Percentiles rank a stretch among this genome's conserved stretches.
Evolutionary conservation across 2,329 filamentous ascomycete genomes (phyloP).

Genomic region (Pseudocercospora crystallina): DNA sequence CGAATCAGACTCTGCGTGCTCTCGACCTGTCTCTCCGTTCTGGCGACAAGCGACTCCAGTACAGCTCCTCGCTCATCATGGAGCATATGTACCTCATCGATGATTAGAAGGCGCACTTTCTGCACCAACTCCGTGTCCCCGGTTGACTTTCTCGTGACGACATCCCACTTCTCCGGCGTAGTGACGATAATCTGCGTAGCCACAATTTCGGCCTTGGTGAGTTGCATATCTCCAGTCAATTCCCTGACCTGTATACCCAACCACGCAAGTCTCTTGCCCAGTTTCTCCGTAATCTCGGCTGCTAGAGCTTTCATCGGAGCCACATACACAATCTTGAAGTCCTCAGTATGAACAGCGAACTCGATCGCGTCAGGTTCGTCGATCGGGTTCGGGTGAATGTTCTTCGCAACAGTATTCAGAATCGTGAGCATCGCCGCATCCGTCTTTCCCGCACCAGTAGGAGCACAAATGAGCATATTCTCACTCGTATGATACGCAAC

Average conservation of each 20-base stretch:
- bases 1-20: constrained; percentile 97
- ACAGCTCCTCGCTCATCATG: constrained; percentile 97
- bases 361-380: constrained; percentile 72
- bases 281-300: constrained; percentile 91
- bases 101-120: constrained; percentile 92
- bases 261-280: constrained; percentile 90
- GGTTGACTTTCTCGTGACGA: constrained; percentile 93
- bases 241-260: constrained; percentile 88
- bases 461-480: constrained; percentile 98
- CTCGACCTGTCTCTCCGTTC: constrained; percentile 94
- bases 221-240: constrained; percentile 96
- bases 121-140: constrained; percentile 97
- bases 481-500: constrained; percentile 95
- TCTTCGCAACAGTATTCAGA: constrained; percentile 83
- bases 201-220: constrained; percentile 93
- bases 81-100: constrained; percentile 99
- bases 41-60: constrained; percentile 89
- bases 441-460: constrained; percentile 93
- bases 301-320: constrained; percentile 98
- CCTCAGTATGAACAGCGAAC: constrained; percentile 77
- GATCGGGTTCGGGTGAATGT: constrained; percentile 75
- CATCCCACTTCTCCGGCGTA: constrained; percentile 98
- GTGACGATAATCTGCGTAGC: constrained; percentile 98
- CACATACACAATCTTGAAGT: constrained; percentile 98
- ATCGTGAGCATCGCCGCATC: constrained; percentile 97